A percentile compares a stretch with the other conserved stretches of the same genome.
Conservation (phyloP, 768 basidiomycete species). For the Boletus reticulatus region DNA sequence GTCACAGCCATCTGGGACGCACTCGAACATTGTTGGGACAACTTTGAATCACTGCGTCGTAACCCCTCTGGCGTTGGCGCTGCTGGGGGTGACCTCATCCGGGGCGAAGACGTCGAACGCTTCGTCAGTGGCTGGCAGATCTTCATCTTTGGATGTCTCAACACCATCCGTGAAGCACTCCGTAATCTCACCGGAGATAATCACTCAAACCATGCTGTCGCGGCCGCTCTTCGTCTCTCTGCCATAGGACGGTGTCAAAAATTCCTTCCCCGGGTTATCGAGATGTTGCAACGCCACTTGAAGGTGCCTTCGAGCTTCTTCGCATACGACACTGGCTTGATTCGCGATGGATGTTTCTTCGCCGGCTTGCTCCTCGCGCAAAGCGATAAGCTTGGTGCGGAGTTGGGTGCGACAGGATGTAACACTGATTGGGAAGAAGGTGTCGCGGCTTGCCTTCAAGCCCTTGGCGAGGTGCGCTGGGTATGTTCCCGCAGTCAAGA, state of each 20-base stretch:
- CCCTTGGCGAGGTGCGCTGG: conserved; percentile 84
- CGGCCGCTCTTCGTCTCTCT: conserved; percentile 45
- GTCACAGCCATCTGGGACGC: conserved; percentile 83
- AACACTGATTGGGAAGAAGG: conserved; percentile 33
- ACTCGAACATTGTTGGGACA: conserved; percentile 80
- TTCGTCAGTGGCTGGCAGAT: conserved; percentile 90
- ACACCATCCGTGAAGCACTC: conserved; percentile 82
- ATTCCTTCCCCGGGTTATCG: conserved; percentile 49
- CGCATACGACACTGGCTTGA: conserved; percentile 80
- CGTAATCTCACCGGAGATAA: conserved; percentile 40
- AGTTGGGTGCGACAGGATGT: conserved; percentile 23
- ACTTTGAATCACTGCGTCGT: conserved; percentile 66
- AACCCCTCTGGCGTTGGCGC: conserved; percentile 42
- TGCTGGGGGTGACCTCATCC: conserved; percentile 33
- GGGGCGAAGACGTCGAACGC: conserved; percentile 53
- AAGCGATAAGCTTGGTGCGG: conserved; percentile 35
- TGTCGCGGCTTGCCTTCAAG: conserved; percentile 57
- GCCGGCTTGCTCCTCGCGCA: conserved; percentile 76
- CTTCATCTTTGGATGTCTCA: conserved; percentile 90
- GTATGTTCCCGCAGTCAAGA: conserved; percentile 73
- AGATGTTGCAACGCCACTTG: conserved; percentile 51
- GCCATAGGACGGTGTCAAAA: conserved; percentile 48
- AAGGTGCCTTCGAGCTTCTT: conserved; percentile 54
- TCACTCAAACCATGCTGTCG: conserved; percentile 43
- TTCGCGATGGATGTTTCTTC: conserved; percentile 89